phyloP scores from a whole-genome alignment of 106 monocot genomes.

The Phalaenopsis aphrodite region DNA sequence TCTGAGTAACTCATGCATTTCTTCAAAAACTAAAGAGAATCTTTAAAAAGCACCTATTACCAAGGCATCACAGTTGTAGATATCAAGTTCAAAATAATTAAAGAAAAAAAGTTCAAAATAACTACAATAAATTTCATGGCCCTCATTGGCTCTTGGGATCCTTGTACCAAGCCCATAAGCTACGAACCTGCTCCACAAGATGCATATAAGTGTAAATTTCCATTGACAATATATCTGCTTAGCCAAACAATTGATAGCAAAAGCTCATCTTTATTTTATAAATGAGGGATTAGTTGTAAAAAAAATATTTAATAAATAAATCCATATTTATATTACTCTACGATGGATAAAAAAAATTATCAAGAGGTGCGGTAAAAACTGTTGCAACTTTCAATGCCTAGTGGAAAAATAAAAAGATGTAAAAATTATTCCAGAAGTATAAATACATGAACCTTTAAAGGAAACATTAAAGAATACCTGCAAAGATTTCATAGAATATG shows the following conservation, averaged over 20 bases:
- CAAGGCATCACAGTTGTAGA: neutral
- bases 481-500: constrained; percentile 89
- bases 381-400: neutral
- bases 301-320: neutral
- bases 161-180: neutral
- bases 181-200: neutral
- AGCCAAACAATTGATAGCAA: neutral
- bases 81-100: neutral
- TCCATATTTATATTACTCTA: neutral
- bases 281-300: neutral
- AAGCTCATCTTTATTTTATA: neutral
- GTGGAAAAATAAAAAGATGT: neutral
- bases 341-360: neutral
- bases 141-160: neutral
- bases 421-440: neutral
- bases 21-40: neutral
- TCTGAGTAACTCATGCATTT: too few relatives aligned
- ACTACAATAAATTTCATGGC: neutral
- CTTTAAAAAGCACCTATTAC: neutral
- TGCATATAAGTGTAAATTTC: neutral
- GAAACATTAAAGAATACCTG: constrained; percentile 47
- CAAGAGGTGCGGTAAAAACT: neutral
- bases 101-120: neutral
- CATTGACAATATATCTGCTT: neutral
- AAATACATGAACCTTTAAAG: neutral